Evolutionary conservation across 2,329 filamentous ascomycete species (phyloP), one percentile per base, ranked within the genome.

Genomic region (Ceratocystis papillata): DNA sequence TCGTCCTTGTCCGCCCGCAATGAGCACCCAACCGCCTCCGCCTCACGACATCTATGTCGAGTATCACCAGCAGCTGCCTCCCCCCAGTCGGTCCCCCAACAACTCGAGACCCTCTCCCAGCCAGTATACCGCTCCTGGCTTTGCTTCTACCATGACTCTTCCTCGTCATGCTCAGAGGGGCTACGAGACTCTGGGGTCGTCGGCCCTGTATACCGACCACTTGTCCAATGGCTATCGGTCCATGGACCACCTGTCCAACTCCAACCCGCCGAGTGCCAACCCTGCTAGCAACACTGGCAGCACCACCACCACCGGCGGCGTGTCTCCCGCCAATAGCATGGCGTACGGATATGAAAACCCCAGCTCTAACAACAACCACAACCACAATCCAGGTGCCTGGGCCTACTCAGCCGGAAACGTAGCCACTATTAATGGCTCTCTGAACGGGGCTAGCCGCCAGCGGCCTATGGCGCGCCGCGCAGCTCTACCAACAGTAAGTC

Each of bases 401-500:
- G 89, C 86, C 74, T 86, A 90, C 70, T 80, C 78, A 68, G 84
- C 83, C 71, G 83, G 82, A 72, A 87, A 84, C 60, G 89, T 90
- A 69, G 79, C 80, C 25, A 83, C 80, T 0, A 78, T 83, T 68
- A 79, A 81, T 71, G 84, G 85, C 65, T 86, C 83, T 69, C 80
- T 92, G 70, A 86, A 85, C 67, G 84, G 85, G 66, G 79, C 83
- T 71, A 76, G 81, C 73, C 77, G 86, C 72, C 74, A 85, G 74
- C 79, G 82, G 69, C 76, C 77, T 66, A 78, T 80, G 61, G 81
- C 79, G 71, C 76, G 85, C 65, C 77, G 82, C 69, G 79, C 82
- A 64, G 86, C 86, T 63, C 78, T 95, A 64, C 90, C 90, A 70
- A 80, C 87, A 70, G 91, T 94, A 80, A 78, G 87, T 83, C 20